These are phyloP conservation scores for Elaeis oleifera DNA, from an alignment of 202 grass and related monocot species.

Conservation along the genomic window DNA sequence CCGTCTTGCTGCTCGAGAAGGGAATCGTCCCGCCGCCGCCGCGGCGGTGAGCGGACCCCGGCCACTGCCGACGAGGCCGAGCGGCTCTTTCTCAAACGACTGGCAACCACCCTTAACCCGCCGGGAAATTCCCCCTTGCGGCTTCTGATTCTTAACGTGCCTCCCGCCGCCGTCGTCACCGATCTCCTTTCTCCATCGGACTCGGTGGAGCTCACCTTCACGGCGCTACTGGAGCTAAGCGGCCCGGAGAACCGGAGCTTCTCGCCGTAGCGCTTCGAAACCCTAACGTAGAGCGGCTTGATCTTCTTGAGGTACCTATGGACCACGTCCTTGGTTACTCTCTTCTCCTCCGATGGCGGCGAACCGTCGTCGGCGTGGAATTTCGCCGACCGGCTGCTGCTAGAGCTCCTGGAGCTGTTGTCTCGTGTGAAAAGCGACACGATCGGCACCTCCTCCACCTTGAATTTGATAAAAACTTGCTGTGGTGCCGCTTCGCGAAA, in stretches of 20 bases:
- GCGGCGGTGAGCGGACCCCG: neutral
- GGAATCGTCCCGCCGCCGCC: conserved; percentile 66
- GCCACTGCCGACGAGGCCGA: conserved; percentile 25
- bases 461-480: conserved; percentile 21
- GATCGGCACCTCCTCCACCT: conserved; percentile 27
- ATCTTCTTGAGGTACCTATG: conserved; percentile 69
- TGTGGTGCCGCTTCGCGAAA: neutral
- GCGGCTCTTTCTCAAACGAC: conserved; percentile 46
- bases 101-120: conserved; percentile 8
- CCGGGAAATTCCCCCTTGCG: conserved; percentile 1
- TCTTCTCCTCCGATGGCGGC: neutral
- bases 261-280: conserved; percentile 24
- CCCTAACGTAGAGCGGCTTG: conserved; percentile 27
- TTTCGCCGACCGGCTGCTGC: conserved; percentile 31
- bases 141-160: neutral
- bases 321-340: conserved; percentile 32
- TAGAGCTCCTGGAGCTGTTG: conserved; percentile 46
- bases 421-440: conserved; percentile 41
- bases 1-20: conserved; percentile 79
- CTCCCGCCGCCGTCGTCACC: neutral
- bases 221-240: neutral
- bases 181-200: neutral
- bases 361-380: conserved; percentile 25
- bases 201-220: conserved; percentile 3
- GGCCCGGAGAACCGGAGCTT: conserved; percentile 17